phyloP scores from a whole-genome alignment of 2,329 filamentous ascomycete species.

The Fusarium sp. region DNA sequence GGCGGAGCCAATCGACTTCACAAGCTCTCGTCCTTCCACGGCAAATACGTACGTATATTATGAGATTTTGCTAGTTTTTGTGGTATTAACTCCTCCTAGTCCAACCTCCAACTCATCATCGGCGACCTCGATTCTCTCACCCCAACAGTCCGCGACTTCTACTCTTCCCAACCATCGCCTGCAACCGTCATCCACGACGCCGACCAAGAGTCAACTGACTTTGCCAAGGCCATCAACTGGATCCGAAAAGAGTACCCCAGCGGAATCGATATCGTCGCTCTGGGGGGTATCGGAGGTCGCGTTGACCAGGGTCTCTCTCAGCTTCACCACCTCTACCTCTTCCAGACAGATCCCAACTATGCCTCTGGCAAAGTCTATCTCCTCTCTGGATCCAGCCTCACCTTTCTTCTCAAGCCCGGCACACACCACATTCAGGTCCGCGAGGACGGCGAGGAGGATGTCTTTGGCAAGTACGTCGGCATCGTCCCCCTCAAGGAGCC shows the following conservation, averaged over 20 bases:
- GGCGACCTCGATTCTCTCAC: constrained; percentile 91
- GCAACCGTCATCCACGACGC: constrained; percentile 75
- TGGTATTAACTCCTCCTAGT: constrained; percentile 49
- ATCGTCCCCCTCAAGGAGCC: constrained; percentile 87
- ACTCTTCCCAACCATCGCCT: constrained; percentile 63
- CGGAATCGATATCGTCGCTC: constrained; percentile 75
- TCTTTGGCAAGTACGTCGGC: constrained; percentile 84
- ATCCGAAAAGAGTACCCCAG: constrained; percentile 57
- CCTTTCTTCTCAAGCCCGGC: constrained; percentile 81
- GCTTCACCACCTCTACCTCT: constrained; percentile 83
- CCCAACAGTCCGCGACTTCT: constrained; percentile 73
- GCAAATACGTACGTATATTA: constrained; percentile 56
- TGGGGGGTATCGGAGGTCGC: constrained; percentile 89
- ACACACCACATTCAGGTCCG: constrained; percentile 76
- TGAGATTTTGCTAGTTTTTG: background rate
- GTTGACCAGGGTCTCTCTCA: constrained; percentile 94
- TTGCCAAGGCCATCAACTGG: constrained; percentile 81
- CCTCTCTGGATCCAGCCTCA: constrained; percentile 83
- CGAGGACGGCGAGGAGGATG: constrained; percentile 57
- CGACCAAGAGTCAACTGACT: constrained; percentile 93
- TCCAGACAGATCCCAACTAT: constrained; percentile 65
- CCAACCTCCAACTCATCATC: constrained; percentile 78
- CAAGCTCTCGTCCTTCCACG: constrained; percentile 57
- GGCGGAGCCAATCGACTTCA: constrained; percentile 87
- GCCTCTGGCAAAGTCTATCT: constrained; percentile 76